A percentile compares a stretch with the other conserved stretches of the same genome.
Evolutionary conservation across 768 basidiomycete genomes (phyloP).

Genomic region (Collybia nuda): DNA sequence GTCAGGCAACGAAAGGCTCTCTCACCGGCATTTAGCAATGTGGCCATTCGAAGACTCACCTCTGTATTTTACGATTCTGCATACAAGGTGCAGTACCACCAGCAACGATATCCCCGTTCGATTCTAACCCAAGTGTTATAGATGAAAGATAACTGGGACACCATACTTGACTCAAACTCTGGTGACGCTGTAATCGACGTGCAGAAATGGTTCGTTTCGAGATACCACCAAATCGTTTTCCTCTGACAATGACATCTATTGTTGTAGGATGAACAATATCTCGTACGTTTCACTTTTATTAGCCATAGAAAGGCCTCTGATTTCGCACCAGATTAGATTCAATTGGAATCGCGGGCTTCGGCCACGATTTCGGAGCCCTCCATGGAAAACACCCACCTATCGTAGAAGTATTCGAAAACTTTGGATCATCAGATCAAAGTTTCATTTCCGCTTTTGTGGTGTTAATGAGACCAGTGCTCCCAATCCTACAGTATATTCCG

Average conservation of each 20-base stretch:
- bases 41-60: slow-evolving; percentile 44
- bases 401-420: slow-evolving; percentile 37
- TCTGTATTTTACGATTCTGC: slow-evolving; percentile 50
- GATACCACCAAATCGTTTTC: no score
- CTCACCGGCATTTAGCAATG: slow-evolving; percentile 52
- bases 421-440: slow-evolving; percentile 24
- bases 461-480: slow-evolving; percentile 36
- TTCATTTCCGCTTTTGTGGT: slow-evolving; percentile 27
- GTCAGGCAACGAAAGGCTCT: slow-evolving; percentile 48
- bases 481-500: slow-evolving; percentile 33
- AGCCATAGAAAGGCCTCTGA: not conserved
- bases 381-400: slow-evolving; percentile 45
- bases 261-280: slow-evolving; percentile 41
- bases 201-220: slow-evolving; percentile 36
- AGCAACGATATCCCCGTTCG: not conserved
- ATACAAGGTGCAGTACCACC: slow-evolving; percentile 41
- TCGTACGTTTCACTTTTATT: slow-evolving; percentile 33
- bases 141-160: slow-evolving; percentile 29
- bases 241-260: slow-evolving; percentile 3
- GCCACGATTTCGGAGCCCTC: slow-evolving; percentile 54
- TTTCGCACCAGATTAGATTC: slow-evolving; percentile 44
- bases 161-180: slow-evolving; percentile 23
- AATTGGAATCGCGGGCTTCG: slow-evolving; percentile 59
- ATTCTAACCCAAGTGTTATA: slow-evolving; percentile 2
- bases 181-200: slow-evolving; percentile 47